Evolutionary conservation across 2,329 filamentous ascomycete species (phyloP).

Genomic region (Cercospora sojina): DNA sequence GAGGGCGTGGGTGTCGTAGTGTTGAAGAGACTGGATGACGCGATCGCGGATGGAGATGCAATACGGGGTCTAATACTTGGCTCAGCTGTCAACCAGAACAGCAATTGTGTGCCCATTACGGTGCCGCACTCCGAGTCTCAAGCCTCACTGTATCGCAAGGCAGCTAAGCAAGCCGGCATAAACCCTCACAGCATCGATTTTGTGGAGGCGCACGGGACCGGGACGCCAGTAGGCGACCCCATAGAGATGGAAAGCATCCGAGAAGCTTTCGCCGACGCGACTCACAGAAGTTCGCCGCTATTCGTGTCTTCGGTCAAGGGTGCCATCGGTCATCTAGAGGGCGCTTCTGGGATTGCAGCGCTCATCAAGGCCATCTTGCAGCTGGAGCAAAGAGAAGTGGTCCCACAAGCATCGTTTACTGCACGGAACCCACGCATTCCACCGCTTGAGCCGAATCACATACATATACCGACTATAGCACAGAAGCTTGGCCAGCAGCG

Average conservation of each 20-base stretch:
- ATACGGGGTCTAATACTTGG: conserved; percentile 34
- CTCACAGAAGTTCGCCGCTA: conserved; percentile 16
- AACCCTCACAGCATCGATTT: conserved; percentile 10
- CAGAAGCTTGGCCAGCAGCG: conserved; percentile 4
- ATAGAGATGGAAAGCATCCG: conserved; percentile 15
- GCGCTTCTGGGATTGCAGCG: conserved; percentile 35
- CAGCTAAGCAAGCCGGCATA: conserved; percentile 17
- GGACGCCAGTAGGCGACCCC: conserved; percentile 19
- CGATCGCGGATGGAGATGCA: conserved; percentile 35
- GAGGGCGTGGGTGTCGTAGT: conserved; percentile 32
- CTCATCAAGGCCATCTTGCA: conserved; percentile 41
- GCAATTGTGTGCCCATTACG: conserved; percentile 32
- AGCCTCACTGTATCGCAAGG: conserved; percentile 5
- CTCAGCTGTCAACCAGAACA: conserved; percentile 33
- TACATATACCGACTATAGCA: conserved; percentile 7
- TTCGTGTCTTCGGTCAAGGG: conserved; percentile 37
- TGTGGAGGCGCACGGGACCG: conserved; percentile 22
- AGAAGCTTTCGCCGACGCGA: background rate
- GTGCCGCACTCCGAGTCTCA: conserved; percentile 10
- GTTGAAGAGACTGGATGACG: conserved; percentile 36
- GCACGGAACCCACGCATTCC: conserved; percentile 19
- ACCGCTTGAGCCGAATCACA: background rate
- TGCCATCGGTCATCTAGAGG: conserved; percentile 41
- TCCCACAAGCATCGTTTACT: conserved; percentile 28
- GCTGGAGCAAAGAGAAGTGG: conserved; percentile 37